Conservation (phyloP, 768 basidiomycete genomes). For the Coprinellus aureogranulatus region DNA sequence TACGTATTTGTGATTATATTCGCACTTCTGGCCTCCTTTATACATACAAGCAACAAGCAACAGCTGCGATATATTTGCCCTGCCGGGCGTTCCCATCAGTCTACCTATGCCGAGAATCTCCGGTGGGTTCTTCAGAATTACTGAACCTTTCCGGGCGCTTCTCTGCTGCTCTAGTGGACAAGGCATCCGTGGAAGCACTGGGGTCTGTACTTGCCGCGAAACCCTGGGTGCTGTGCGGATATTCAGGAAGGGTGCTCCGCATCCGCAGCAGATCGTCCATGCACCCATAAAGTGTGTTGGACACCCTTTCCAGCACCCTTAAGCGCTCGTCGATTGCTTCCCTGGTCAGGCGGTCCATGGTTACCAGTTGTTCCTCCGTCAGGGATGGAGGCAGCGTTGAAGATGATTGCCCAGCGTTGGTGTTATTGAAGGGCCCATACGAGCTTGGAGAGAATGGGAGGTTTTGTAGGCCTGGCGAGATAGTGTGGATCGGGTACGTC, state of each 20-base stretch:
- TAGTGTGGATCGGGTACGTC: background rate
- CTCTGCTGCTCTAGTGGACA: background rate
- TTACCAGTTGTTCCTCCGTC: constrained; percentile 61
- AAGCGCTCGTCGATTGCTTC: constrained; percentile 86
- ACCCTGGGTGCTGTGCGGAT: background rate
- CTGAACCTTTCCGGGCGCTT: constrained; percentile 7
- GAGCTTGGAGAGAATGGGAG: background rate
- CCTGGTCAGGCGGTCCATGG: constrained; percentile 65
- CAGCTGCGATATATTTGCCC: too few relatives aligned
- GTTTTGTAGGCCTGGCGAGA: background rate
- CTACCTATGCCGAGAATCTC: too few relatives aligned
- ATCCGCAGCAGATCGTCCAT: constrained; percentile 77
- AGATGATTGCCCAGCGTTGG: constrained; percentile 4
- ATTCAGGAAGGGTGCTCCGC: constrained; percentile 62
- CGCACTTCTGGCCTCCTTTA: too few relatives aligned
- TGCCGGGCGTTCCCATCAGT: too few relatives aligned
- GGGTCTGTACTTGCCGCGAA: background rate
- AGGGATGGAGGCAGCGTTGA: constrained; percentile 43
- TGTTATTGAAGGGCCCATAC: background rate
- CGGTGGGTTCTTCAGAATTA: too few relatives aligned
- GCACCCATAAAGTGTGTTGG: constrained; percentile 67
- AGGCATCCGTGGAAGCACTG: background rate
- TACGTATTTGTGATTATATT: too few relatives aligned
- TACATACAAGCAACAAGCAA: too few relatives aligned
- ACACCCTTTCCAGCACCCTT: constrained; percentile 74